Evolutionary conservation across 2,329 filamentous ascomycete genomes (phyloP).

Genomic region (Diaporthe humulicola): DNA sequence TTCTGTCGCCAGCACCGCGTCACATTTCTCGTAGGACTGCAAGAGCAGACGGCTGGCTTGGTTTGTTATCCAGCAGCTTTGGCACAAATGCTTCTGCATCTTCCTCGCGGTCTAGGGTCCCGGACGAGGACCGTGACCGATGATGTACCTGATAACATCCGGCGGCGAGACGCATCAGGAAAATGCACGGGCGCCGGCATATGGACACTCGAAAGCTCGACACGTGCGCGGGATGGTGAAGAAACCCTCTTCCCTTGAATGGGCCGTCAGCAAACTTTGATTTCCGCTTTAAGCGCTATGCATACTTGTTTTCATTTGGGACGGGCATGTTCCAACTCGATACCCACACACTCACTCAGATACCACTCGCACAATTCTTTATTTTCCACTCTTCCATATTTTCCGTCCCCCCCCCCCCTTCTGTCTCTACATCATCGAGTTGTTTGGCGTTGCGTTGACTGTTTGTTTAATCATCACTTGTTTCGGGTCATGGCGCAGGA

Average conservation of each 20-base stretch:
- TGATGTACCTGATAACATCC: background rate
- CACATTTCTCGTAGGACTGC: conserved; percentile 7
- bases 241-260: background rate
- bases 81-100: conserved; percentile 32
- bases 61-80: conserved; percentile 38
- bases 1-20: conserved; percentile 45
- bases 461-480: background rate
- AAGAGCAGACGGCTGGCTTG: conserved; percentile 34
- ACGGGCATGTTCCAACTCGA: conserved; percentile 30
- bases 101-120: conserved; percentile 22
- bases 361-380: conserved; percentile 22
- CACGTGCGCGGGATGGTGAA: background rate
- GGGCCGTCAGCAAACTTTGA: background rate
- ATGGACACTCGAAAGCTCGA: background rate
- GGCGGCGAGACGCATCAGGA: background rate
- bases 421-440: conserved; percentile 14
- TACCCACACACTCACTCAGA: conserved; percentile 39
- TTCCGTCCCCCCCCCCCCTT: background rate
- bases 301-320: conserved; percentile 28
- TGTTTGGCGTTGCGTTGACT: conserved; percentile 29
- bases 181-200: background rate
- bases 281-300: conserved; percentile 29
- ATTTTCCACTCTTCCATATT: background rate
- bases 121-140: conserved; percentile 38
- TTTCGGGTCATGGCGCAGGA: conserved; percentile 25